Evolutionary conservation across 257 asterid species (phyloP), one percentile per base, ranked within the genome.

Genomic region (Nicotiana obtusifolia): DNA sequence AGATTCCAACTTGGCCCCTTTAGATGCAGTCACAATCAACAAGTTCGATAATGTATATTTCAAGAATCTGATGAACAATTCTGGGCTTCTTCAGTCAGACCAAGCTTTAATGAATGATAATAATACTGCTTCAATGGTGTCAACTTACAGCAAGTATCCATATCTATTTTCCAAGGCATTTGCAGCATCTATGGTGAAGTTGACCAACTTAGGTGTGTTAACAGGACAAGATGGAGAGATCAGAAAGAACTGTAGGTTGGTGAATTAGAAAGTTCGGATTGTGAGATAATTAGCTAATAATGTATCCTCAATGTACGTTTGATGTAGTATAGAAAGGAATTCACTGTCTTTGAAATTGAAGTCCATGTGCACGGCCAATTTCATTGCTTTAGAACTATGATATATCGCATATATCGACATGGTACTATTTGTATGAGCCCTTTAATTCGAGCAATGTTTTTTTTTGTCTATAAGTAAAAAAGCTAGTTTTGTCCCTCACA

Each of bases 21-120:
- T 92, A 35, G 98, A 93, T 71, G 71, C 84, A 6, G 57, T 81
- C 15, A 84, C 93, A 13, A 59, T 82, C 2, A 78, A 33, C 85
- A 88, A 76, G 87, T 93, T 93, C 33, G 95, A 93, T 81, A 91
- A 90, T 87, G 57, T 81, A 75, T 93, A 93, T 75, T 93, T 83
- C 87, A 92, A 81, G 85, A 93, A 84, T 83, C 88, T 93, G 2
- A 67, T 82, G 28, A 88, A 81, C 87, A 87, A 79, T 5, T 84
- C 95, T 0, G 94, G 95, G 79, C 82, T 93, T 37, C 87, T 93
- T 33, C 87, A 83, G 65, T 92, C 97, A 0, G 98, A 93, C 85
- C 97, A 93, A 81, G 88, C 85, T 73, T 91, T 93, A 17, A 86
- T 91, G 95, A 77, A 75, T 10, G 90, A 89, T 88, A 87, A 86